These are phyloP conservation scores for Eruca vesicaria DNA, from an alignment of 441 rosid genomes.

Conservation along the genomic window DNA sequence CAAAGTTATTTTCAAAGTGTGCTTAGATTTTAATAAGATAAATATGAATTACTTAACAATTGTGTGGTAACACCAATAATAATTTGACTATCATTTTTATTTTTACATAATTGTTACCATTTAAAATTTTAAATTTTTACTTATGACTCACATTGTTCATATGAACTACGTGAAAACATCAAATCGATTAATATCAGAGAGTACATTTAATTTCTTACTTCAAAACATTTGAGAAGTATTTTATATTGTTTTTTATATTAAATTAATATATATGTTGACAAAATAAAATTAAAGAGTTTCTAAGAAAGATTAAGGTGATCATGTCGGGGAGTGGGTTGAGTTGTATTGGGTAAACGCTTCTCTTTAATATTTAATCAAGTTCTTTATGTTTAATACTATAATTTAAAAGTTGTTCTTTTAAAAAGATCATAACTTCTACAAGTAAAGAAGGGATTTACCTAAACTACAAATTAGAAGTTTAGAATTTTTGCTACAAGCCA, in stretches of 20 bases:
- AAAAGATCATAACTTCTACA: slow-evolving; percentile 2
- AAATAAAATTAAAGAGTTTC: slow-evolving; percentile 10
- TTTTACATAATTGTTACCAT: too few relatives aligned
- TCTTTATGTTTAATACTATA: slow-evolving; percentile 1
- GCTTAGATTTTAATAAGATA: too few relatives aligned
- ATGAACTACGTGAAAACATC: background rate
- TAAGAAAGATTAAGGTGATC: slow-evolving; percentile 36
- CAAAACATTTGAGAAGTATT: background rate
- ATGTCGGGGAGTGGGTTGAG: slow-evolving; percentile 42
- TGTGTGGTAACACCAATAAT: background rate
- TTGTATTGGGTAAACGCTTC: slow-evolving; percentile 60
- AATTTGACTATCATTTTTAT: background rate
- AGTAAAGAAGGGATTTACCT: background rate
- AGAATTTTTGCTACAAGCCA: too few relatives aligned
- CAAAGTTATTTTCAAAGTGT: too few relatives aligned
- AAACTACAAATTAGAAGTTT: background rate
- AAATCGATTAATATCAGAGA: background rate
- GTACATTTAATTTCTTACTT: background rate
- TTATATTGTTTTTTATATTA: background rate
- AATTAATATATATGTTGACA: background rate
- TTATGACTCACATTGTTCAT: too few relatives aligned
- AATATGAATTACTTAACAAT: background rate
- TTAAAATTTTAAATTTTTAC: too few relatives aligned
- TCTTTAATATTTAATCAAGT: slow-evolving; percentile 5
- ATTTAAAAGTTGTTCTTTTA: background rate